Conservation (phyloP, 768 basidiomycete genomes). For the Coprinopsis sp. region DNA sequence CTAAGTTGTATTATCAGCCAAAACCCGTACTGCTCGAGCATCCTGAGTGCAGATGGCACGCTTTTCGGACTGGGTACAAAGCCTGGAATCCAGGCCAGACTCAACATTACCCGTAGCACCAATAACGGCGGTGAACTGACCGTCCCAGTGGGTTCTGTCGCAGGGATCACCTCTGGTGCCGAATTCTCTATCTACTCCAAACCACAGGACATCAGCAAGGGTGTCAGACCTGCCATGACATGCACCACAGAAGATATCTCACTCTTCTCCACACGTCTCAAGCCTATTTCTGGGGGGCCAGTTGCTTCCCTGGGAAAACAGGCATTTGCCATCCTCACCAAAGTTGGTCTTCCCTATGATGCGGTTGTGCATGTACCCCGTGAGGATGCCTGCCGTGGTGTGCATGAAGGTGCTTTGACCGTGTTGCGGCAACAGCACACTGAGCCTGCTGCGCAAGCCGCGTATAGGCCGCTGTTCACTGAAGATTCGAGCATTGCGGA, state of each 20-base stretch:
- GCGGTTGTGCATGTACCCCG: neutral
- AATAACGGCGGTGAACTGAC: neutral
- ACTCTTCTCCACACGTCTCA: neutral
- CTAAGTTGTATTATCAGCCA: slow-evolving; percentile 2
- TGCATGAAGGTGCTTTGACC: neutral
- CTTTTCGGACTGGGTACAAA: slow-evolving; percentile 1
- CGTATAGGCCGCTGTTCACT: neutral
- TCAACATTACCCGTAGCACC: neutral
- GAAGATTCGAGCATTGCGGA: neutral
- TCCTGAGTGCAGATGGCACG: neutral
- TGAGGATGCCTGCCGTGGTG: neutral
- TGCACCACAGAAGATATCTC: neutral
- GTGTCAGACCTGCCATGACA: neutral
- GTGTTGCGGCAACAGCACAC: neutral
- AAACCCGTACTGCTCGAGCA: neutral
- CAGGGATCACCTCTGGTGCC: slow-evolving; percentile 12
- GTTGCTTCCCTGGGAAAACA: neutral
- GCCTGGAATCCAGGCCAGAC: neutral
- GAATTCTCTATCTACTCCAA: slow-evolving; percentile 14
- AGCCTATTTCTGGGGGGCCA: neutral
- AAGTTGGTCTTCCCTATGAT: neutral
- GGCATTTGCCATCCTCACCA: neutral
- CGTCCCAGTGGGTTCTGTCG: slow-evolving; percentile 12
- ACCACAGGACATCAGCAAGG: neutral
- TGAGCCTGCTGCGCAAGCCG: too few relatives aligned